Conservation (phyloP, 2,329 filamentous ascomycete species). For the Paraphaeosphaeria sporulosa region DNA sequence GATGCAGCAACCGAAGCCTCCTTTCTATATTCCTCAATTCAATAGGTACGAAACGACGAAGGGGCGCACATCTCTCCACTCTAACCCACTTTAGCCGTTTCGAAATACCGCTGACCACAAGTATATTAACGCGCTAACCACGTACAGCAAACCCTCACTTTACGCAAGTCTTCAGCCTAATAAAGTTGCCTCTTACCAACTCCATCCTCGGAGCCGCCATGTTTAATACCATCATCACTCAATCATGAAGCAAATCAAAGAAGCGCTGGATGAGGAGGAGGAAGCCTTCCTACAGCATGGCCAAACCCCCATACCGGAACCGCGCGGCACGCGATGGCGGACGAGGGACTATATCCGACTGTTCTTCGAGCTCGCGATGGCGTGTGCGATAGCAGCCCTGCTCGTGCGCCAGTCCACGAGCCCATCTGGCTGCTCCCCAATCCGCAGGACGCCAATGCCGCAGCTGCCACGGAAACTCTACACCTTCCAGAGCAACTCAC, state of each 20-base stretch:
- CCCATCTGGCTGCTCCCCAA: background rate
- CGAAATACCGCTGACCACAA: conserved; percentile 2
- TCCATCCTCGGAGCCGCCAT: background rate
- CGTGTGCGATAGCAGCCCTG: background rate
- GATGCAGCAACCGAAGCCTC: no score
- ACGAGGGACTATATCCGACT: background rate
- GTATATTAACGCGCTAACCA: conserved; percentile 11
- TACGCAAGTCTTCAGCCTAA: conserved; percentile 11
- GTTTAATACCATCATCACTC: background rate
- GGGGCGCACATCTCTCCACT: background rate
- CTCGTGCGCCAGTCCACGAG: background rate
- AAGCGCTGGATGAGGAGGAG: background rate
- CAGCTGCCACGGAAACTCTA: conserved; percentile 32
- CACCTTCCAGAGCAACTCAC: conserved; percentile 28
- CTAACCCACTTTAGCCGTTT: conserved; percentile 6
- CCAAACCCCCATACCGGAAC: background rate
- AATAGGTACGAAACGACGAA: no score
- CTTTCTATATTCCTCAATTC: no score
- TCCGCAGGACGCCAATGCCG: conserved; percentile 3
- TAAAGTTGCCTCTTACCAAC: background rate
- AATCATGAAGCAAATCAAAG: background rate
- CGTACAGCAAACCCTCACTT: background rate
- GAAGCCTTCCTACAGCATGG: conserved; percentile 5
- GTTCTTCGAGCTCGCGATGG: conserved; percentile 7
- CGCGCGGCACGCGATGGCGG: background rate